Conservation (phyloP, 805 yeast species). For the Hanseniaspora hatyaiensis region DNA sequence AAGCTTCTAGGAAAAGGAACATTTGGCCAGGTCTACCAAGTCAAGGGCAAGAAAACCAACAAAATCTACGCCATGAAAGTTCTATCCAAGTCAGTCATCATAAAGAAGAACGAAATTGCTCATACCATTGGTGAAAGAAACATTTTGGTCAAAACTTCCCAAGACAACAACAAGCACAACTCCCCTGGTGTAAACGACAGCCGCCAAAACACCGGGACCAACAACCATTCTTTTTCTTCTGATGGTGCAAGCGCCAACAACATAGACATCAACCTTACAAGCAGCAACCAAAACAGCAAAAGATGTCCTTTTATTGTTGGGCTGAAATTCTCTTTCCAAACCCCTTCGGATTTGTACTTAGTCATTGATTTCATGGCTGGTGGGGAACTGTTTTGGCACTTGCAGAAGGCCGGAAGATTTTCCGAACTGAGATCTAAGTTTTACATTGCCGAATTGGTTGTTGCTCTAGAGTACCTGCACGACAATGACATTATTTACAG, state of each 20-base stretch:
- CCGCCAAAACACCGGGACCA: background rate
- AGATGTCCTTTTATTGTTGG: constrained; percentile 92
- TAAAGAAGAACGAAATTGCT: constrained; percentile 92
- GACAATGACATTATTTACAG: constrained; percentile 93
- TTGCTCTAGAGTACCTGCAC: constrained; percentile 88
- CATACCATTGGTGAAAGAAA: constrained; percentile 97
- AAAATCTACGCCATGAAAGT: constrained; percentile 97
- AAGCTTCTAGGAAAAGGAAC: constrained; percentile 91
- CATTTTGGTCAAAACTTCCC: constrained; percentile 83
- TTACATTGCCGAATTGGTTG: constrained; percentile 87
- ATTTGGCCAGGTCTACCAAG: constrained; percentile 96
- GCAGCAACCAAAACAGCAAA: constrained; percentile 32
- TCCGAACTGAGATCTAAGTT: constrained; percentile 89
- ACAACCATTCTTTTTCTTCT: no score
- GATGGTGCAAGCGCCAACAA: background rate
- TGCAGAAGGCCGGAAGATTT: constrained; percentile 93
- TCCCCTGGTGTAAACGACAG: background rate
- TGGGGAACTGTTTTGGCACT: constrained; percentile 92
- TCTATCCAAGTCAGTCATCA: constrained; percentile 84
- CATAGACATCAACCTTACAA: constrained; percentile 1
- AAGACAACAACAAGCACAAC: background rate
- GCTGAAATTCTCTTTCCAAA: constrained; percentile 89
- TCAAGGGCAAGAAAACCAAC: constrained; percentile 75
- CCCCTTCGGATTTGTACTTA: constrained; percentile 79
- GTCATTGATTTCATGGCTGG: constrained; percentile 98